phyloP scores from a whole-genome alignment of 176 grass and related monocot species.

The Typha latifolia region DNA sequence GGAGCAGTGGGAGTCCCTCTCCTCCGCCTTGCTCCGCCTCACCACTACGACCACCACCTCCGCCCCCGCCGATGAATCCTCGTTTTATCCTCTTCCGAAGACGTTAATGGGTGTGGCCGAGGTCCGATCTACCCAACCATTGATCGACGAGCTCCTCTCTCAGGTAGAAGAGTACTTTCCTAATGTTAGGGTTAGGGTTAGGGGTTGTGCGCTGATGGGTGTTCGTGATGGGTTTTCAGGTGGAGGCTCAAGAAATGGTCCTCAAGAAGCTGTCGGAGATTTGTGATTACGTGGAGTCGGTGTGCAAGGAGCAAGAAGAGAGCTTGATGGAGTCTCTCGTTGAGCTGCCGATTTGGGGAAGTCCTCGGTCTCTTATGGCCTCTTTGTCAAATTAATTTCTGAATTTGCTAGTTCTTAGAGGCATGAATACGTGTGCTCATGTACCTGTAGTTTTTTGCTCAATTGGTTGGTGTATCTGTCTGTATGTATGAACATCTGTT shows the following conservation, averaged over 20 bases:
- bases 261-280: constrained; percentile 9
- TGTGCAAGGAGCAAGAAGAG: constrained; percentile 20
- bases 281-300: constrained; percentile 13
- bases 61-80: not conserved
- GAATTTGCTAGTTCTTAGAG: not conserved
- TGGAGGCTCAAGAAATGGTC: constrained; percentile 8
- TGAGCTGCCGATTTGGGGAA: constrained; percentile 19
- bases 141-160: constrained; percentile 12
- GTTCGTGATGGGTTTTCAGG: not conserved
- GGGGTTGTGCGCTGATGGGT: not conserved
- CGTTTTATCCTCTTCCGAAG: not conserved
- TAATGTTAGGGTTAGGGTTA: not conserved
- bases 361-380: constrained; percentile 14
- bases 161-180: not conserved
- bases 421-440: not conserved
- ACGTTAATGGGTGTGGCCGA: not conserved
- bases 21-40: not conserved
- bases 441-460: not conserved
- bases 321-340: constrained; percentile 12
- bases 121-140: not conserved
- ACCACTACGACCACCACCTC: not conserved
- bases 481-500: not conserved
- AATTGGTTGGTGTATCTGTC: not conserved
- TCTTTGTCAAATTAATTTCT: constrained; percentile 8
- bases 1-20: constrained; percentile 14